Conservation (phyloP, 805 yeast genomes). For the Saccharomycopsis fodiens region DNA sequence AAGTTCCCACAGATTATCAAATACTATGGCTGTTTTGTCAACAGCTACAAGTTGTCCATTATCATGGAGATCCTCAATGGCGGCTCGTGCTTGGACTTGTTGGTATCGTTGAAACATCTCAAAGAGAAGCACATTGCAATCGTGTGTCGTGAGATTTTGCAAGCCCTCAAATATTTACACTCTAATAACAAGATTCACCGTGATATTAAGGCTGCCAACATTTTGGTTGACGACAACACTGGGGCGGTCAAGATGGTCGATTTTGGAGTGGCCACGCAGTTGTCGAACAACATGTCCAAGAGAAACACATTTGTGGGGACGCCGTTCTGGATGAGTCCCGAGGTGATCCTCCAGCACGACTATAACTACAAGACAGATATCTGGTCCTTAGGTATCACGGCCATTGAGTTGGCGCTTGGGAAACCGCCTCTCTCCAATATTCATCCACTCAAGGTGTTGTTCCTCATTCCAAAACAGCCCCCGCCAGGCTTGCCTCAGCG, state of each 20-base stretch:
- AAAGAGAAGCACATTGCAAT: slow-evolving; percentile 46
- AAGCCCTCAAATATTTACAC: slow-evolving; percentile 64
- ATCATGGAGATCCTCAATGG: slow-evolving; percentile 78
- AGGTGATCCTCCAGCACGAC: slow-evolving; percentile 64
- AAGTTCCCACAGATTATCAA: slow-evolving; percentile 52
- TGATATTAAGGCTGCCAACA: slow-evolving; percentile 87
- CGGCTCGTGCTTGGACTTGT: slow-evolving; percentile 62
- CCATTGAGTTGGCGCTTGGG: slow-evolving; percentile 63
- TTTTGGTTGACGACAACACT: slow-evolving; percentile 50
- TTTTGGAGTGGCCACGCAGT: slow-evolving; percentile 88
- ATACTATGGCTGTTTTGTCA: slow-evolving; percentile 65
- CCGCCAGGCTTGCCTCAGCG: slow-evolving; percentile 34
- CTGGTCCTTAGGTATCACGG: slow-evolving; percentile 88
- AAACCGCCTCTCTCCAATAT: slow-evolving; percentile 58
- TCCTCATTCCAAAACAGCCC: slow-evolving; percentile 40
- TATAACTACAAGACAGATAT: slow-evolving; percentile 85
- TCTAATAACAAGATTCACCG: slow-evolving; percentile 71
- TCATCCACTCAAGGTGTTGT: slow-evolving; percentile 50
- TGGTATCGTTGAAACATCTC: slow-evolving; percentile 50
- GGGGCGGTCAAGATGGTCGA: slow-evolving; percentile 82
- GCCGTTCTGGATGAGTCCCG: slow-evolving; percentile 99
- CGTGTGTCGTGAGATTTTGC: slow-evolving; percentile 46
- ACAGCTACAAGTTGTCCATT: slow-evolving; percentile 66
- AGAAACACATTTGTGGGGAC: slow-evolving; percentile 85
- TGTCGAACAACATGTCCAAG: slow-evolving; percentile 55